Conservation (phyloP, 139 green algal genomes). For the Micromonas commoda region DNA sequence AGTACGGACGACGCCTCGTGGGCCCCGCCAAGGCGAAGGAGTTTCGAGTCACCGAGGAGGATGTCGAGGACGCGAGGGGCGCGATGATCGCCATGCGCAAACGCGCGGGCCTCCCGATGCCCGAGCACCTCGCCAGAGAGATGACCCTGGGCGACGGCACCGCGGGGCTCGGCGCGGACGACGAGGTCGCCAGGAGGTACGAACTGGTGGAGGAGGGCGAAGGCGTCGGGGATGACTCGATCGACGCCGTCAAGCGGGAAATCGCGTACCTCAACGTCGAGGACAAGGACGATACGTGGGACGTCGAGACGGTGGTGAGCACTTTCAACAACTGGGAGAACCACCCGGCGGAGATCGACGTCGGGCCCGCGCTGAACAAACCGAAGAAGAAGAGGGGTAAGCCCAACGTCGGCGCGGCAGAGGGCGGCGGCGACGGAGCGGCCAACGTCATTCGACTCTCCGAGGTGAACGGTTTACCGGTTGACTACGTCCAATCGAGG, state of each 20-base stretch:
- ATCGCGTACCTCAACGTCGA: no score
- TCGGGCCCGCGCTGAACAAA: not conserved
- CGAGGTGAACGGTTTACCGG: not conserved
- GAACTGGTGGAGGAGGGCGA: not conserved
- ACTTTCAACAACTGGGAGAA: constrained; percentile 73
- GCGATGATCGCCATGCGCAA: not conserved
- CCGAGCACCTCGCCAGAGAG: not conserved
- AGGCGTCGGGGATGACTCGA: not conserved
- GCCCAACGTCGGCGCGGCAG: not conserved
- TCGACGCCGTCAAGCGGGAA: not conserved
- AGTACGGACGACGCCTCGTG: not conserved
- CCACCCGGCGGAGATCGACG: constrained; percentile 64
- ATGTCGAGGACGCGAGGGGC: not conserved
- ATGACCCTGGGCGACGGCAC: not conserved
- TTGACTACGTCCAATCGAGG: not conserved
- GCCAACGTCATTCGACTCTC: not conserved
- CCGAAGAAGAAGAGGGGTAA: not conserved
- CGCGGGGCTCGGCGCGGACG: constrained; percentile 21
- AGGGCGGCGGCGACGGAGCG: not conserved
- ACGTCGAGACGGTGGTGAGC: constrained; percentile 80
- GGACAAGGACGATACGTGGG: no score
- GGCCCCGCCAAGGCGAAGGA: constrained; percentile 20
- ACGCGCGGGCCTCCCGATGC: not conserved
- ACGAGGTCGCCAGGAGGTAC: not conserved
- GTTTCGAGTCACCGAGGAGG: not conserved